A percentile compares a stretch with the other conserved stretches of the same genome.
Evolutionary conservation across 2,329 filamentous ascomycete species (phyloP).

Genomic region (Talaromyces piceae): DNA sequence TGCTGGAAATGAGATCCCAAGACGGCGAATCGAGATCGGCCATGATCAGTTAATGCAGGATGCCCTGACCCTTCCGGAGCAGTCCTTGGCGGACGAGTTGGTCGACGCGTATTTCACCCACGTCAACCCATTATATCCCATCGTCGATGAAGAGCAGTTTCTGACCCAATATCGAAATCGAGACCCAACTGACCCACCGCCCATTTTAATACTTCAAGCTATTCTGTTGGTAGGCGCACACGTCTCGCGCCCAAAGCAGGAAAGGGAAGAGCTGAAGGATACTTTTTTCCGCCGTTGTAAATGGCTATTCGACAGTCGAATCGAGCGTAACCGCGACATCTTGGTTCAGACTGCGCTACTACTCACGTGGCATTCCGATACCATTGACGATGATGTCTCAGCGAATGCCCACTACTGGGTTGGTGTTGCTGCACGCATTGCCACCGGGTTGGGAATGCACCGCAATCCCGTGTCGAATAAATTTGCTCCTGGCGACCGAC

Average conservation of each 20-base stretch:
- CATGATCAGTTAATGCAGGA: slow-evolving; percentile 42
- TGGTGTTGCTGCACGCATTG: slow-evolving; percentile 46
- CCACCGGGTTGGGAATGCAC: slow-evolving; percentile 50
- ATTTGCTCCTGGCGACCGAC: slow-evolving; percentile 34
- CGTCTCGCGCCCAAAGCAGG: slow-evolving; percentile 34
- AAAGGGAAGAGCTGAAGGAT: slow-evolving; percentile 40
- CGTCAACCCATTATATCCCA: slow-evolving; percentile 46
- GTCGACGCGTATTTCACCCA: slow-evolving; percentile 45
- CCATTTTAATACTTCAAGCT: slow-evolving; percentile 44
- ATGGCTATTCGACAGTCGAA: slow-evolving; percentile 46
- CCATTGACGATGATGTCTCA: slow-evolving; percentile 47
- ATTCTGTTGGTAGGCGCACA: slow-evolving; percentile 48
- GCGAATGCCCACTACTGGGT: slow-evolving; percentile 50
- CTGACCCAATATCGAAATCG: slow-evolving; percentile 43
- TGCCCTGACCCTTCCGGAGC: slow-evolving; percentile 44
- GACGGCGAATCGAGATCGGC: slow-evolving; percentile 35
- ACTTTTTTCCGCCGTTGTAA: slow-evolving; percentile 49
- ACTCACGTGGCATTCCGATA: slow-evolving; percentile 50
- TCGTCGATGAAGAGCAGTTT: slow-evolving; percentile 47
- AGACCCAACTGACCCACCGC: slow-evolving; percentile 39
- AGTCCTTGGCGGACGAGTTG: slow-evolving; percentile 42
- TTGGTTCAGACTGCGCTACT: slow-evolving; percentile 50
- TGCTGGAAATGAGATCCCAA: slow-evolving; percentile 37
- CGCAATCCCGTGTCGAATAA: slow-evolving; percentile 35
- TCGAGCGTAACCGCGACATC: slow-evolving; percentile 47